These are phyloP conservation scores for Gloeopeniophorella convolvens DNA, from an alignment of 768 basidiomycete genomes.

Conservation along the genomic window DNA sequence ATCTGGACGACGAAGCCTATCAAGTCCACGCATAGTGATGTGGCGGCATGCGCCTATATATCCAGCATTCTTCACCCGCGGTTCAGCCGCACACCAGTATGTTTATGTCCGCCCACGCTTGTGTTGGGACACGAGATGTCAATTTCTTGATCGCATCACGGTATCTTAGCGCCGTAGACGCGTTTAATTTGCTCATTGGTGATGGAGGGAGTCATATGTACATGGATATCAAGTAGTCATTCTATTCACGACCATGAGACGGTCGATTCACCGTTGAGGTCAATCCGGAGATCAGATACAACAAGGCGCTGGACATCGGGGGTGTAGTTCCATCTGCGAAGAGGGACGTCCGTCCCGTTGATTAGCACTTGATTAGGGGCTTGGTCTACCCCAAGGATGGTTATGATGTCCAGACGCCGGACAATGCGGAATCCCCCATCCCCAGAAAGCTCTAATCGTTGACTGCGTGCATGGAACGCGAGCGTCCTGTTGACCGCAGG, in stretches of 20 bases:
- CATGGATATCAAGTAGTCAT: background rate
- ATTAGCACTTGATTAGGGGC: conserved; percentile 3
- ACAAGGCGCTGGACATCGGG: conserved; percentile 10
- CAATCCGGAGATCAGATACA: conserved; percentile 6
- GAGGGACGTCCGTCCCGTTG: conserved; percentile 1
- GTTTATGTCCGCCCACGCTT: too few species aligned
- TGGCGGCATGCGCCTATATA: background rate
- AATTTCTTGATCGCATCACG: too few species aligned
- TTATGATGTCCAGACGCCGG: conserved; percentile 46
- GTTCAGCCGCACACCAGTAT: too few species aligned
- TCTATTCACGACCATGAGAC: conserved; percentile 6
- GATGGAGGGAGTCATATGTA: too few species aligned
- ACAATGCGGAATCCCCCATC: conserved; percentile 37
- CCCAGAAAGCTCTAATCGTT: conserved; percentile 34
- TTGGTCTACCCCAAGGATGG: conserved; percentile 43
- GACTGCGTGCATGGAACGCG: conserved; percentile 34
- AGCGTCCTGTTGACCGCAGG: conserved; percentile 49
- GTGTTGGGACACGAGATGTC: too few species aligned
- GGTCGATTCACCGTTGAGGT: conserved; percentile 6
- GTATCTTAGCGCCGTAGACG: too few species aligned
- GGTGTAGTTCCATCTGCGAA: conserved; percentile 8
- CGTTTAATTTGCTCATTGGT: too few species aligned
- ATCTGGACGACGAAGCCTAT: conserved; percentile 43
- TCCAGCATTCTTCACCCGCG: too few species aligned
- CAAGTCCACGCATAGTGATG: conserved; percentile 6